These are phyloP conservation scores for Trametes elegans DNA, from an alignment of 768 basidiomycete genomes.

Conservation along the genomic window DNA sequence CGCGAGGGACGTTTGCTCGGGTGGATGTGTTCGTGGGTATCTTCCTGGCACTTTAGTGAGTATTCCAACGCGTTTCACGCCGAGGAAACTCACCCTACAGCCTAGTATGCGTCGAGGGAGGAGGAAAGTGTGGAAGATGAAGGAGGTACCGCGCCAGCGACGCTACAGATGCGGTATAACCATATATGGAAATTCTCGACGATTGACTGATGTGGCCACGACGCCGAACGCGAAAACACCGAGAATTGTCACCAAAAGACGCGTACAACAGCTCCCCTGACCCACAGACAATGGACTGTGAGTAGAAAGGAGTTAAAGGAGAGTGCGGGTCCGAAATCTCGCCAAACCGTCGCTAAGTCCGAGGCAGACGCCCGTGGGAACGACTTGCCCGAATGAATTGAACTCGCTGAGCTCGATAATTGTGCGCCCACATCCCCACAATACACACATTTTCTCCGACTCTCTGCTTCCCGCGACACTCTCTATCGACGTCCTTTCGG, in stretches of 20 bases:
- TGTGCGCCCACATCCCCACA: too few relatives aligned
- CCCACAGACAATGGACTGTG: background rate
- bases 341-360: background rate
- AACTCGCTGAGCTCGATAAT: too few relatives aligned
- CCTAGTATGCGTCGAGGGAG: background rate
- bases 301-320: background rate
- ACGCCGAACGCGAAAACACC: background rate
- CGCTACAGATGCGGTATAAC: slow-evolving; percentile 14
- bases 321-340: background rate
- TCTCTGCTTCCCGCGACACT: background rate
- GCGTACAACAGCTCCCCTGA: background rate
- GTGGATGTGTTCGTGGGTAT: slow-evolving; percentile 1
- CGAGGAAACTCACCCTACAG: background rate
- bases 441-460: too few relatives aligned
- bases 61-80: background rate
- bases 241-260: background rate
- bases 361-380: background rate
- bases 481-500: background rate
- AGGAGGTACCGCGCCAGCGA: slow-evolving; percentile 8
- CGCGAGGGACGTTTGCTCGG: background rate
- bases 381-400: background rate
- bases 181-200: slow-evolving; percentile 7
- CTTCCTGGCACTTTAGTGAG: slow-evolving; percentile 5
- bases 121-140: background rate
- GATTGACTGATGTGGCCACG: slow-evolving; percentile 4